Base-by-base conservation (phyloP, 192 early-diverging fungal species). In the Coemansia sp. region DNA sequence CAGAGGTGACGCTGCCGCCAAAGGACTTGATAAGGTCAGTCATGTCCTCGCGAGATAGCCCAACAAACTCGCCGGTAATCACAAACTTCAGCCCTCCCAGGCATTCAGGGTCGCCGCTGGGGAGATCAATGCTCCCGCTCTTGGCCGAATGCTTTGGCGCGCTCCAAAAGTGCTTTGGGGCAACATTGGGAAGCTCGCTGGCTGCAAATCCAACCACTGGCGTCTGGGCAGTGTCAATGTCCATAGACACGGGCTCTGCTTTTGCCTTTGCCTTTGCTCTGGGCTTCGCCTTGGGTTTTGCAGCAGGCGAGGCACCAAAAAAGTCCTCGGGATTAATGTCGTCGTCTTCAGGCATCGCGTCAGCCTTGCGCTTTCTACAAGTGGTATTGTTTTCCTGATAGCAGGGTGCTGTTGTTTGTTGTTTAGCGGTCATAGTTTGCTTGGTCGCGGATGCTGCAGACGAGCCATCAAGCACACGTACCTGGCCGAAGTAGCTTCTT, bases 1-100 rank as follows among this genome's bases (percentile, higher is more conserved):
- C 72, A 9, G 77, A 69, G 0, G 92, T 95, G 10, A 95, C 83
- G 29, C 87, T 80, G 16, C 91, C 95, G 54, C 91, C 93, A 68
- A 94, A 91, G 3, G 89, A 81, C 75, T 92, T 97, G 18, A 95
- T 87, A 18, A 98, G 69, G 73, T 95, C 90, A 22, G 83, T 73
- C 5, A 88, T 83, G 49, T 90, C 85, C 18, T 93, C 87, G 10
- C 93, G 84, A 2, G 86, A 82, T 12, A 98, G 67, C 7, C 86
- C 85, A 9, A 80, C 69, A 24, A 95, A 83, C 46, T 98, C 93
- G 43, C 98, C 98, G 4, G 96, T 93, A 42, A 98, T 84, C 0
- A 99, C 98, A 88, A 99, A 97, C 0, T 91, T 87, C 50, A 87
- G 62, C 16, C 88, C 91, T 4, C 35, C 58, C 6, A 71, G 77